phyloP scores from a whole-genome alignment of 768 basidiomycete genomes.

The Cubamyces sp. region DNA sequence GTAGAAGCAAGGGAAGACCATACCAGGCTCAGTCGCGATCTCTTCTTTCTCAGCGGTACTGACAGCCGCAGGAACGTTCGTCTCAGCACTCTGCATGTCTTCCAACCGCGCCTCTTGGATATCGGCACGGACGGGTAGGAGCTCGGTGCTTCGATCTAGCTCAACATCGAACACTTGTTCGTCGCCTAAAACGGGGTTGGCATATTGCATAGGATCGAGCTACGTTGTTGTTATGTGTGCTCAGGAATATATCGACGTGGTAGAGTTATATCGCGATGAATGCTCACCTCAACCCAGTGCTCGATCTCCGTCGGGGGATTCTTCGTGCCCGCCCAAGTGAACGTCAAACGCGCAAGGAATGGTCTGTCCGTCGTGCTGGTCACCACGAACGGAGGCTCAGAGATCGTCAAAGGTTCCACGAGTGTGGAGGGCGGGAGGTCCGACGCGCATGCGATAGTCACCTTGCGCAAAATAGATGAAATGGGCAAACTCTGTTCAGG shows the following conservation, averaged over 20 bases:
- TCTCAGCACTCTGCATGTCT: constrained; percentile 14
- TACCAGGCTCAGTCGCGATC: constrained; percentile 22
- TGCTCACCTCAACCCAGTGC: constrained; percentile 54
- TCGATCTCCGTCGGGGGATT: constrained; percentile 49
- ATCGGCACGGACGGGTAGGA: constrained; percentile 37
- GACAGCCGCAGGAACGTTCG: neutral
- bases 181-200: constrained; percentile 45
- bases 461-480: constrained; percentile 36
- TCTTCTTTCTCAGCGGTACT: constrained; percentile 1
- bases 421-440: constrained; percentile 43
- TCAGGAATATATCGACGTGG: neutral
- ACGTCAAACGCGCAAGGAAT: constrained; percentile 46
- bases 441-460: constrained; percentile 42
- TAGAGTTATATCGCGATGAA: neutral
- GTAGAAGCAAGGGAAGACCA: neutral
- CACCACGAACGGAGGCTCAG: constrained; percentile 45
- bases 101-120: constrained; percentile 25
- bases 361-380: constrained; percentile 47
- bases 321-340: constrained; percentile 46
- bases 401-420: constrained; percentile 38
- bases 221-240: constrained; percentile 20
- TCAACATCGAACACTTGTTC: constrained; percentile 56
- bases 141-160: constrained; percentile 46
- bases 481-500: constrained; percentile 40
- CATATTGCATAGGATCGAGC: constrained; percentile 47